Base-by-base conservation (phyloP, 257 asterid species). In the Plantago ovata region DNA sequence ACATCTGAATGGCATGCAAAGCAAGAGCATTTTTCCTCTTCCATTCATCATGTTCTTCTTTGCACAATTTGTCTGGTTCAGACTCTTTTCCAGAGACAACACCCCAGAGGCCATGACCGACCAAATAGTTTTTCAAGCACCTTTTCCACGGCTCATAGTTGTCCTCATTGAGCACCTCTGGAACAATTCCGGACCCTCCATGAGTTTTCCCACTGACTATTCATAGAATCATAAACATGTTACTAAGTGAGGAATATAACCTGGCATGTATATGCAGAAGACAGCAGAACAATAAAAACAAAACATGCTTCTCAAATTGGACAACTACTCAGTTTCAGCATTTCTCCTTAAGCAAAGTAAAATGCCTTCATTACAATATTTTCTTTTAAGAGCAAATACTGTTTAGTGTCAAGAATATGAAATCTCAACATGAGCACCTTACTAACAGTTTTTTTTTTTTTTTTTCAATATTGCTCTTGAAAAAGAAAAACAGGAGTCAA, bases 31-130 rank as follows among this genome's bases (percentile, higher is more conserved):
- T 72, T 41, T 72, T 75, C 64, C 22, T 75, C 70, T 46, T 63
- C 84, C 84, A 78, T 12, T 68, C 70, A 2, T 71, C 77, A 10
- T 75, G 66, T 53, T 68, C 53, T 28, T 72, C 57, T 13, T 47
- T 56, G 10, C 13, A 38, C 10, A 10, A n/a, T 44, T 72, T 63
- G 13, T 23, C 50, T 6, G 84, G 84, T 56, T 69, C 56, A 0
- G 38, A 14, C 64, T 72, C 81, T 36, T 65, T 69, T 9, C 77
- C 81, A 6, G 81, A 71, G 8, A 72, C 77, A 3, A 78, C 75
- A 3, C 74, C 81, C 81, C 81, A 78, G 8, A 78, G 63, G 0
- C 72, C 84, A 49, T 75, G 74, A 0, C 79, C 81, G 5, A 72
- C 64, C 61, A 78, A 48, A 39, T 59, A 78, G 51, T 62, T 66